phyloP scores from a whole-genome alignment of 2,329 filamentous ascomycete species.

The Trichoderma atroviride region DNA sequence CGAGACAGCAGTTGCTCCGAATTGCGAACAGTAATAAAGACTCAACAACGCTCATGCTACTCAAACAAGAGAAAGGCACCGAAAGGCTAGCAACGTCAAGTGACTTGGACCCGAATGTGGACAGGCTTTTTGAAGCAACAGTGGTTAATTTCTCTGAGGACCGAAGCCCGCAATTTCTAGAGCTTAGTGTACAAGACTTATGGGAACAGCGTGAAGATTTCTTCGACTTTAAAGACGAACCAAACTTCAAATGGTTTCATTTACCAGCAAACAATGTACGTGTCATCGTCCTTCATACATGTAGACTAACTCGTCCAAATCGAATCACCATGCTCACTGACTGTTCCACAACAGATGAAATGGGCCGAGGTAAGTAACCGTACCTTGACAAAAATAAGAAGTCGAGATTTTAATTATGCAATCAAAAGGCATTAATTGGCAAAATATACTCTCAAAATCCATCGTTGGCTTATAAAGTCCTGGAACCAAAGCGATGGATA shows the following conservation, averaged over 20 bases:
- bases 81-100: not conserved
- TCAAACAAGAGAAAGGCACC: not conserved
- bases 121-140: not conserved
- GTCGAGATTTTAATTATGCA: too few relatives aligned
- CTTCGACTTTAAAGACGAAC: not conserved
- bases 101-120: not conserved
- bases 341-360: not conserved
- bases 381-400: too few relatives aligned
- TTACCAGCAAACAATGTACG: conserved; percentile 1
- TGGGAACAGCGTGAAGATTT: rapidly evolving
- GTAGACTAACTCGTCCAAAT: not conserved
- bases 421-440: not conserved
- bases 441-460: not conserved
- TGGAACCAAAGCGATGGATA: not conserved
- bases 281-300: not conserved
- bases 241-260: not conserved
- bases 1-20: rapidly evolving
- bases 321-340: not conserved
- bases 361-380: not conserved
- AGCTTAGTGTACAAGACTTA: not conserved
- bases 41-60: not conserved
- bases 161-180: not conserved
- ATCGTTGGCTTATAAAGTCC: not conserved
- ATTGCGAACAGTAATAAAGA: not conserved
- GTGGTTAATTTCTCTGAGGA: not conserved